A percentile compares a stretch with the other conserved stretches of the same genome.
phyloP scores from a whole-genome alignment of 257 asterid genomes.

The Rhazya stricta region DNA sequence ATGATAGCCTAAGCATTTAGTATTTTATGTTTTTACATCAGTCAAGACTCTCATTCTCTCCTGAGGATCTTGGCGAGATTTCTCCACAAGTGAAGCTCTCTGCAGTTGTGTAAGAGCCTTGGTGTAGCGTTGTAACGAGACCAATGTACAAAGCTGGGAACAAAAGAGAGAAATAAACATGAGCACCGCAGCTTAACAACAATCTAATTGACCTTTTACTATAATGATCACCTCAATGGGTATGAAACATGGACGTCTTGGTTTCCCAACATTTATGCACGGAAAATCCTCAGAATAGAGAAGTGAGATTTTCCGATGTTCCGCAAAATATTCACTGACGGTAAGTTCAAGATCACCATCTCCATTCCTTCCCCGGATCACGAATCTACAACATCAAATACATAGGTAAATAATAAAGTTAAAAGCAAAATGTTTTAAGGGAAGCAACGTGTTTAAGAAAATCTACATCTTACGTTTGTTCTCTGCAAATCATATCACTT shows the following conservation, averaged over 20 bases:
- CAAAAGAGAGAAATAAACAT: slow-evolving; percentile 2
- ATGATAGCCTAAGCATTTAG: not conserved
- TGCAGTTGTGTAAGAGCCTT: slow-evolving; percentile 53
- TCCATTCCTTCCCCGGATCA: slow-evolving; percentile 34
- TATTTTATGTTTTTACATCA: slow-evolving; percentile 24
- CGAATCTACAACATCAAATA: slow-evolving; percentile 35
- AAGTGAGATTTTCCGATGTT: slow-evolving; percentile 30
- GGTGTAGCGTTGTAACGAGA: slow-evolving; percentile 71
- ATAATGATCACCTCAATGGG: slow-evolving; percentile 53
- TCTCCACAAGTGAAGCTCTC: slow-evolving; percentile 67
- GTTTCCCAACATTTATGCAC: slow-evolving; percentile 62
- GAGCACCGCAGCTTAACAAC: not conserved
- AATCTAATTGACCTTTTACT: not conserved
- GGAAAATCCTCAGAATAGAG: slow-evolving; percentile 45
- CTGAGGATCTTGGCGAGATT: slow-evolving; percentile 65
- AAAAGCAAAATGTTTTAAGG: not conserved
- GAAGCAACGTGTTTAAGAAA: not conserved
- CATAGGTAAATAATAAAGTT: not conserved
- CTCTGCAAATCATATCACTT: slow-evolving; percentile 45
- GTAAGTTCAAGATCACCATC: slow-evolving; percentile 38
- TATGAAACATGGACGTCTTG: slow-evolving; percentile 54
- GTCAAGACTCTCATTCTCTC: slow-evolving; percentile 53
- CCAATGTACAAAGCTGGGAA: slow-evolving; percentile 51
- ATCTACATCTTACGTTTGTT: slow-evolving; percentile 40
- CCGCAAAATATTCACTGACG: slow-evolving; percentile 51